These are phyloP conservation scores for Esteya vermicola DNA, from an alignment of 2,329 filamentous ascomycete genomes.

Conservation along the genomic window DNA sequence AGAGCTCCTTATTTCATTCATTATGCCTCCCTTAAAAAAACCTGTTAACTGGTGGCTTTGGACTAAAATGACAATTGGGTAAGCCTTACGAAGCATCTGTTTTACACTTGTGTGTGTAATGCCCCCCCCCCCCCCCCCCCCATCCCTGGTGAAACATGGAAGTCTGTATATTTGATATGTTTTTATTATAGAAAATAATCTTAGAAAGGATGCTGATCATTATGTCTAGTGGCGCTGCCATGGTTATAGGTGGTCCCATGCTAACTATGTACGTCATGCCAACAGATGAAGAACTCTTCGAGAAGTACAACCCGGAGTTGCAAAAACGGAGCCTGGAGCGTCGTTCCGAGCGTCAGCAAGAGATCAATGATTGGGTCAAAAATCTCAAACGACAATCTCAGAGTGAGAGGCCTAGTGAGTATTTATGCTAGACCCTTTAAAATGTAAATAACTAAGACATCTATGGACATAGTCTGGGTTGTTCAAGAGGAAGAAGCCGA, in stretches of 20 bases:
- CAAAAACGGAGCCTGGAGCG: constrained; percentile 75
- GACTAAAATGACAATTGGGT: constrained; percentile 61
- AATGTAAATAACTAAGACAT: too few species aligned
- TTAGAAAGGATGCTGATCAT: constrained; percentile 3
- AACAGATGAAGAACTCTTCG: constrained; percentile 82
- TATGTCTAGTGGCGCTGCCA: constrained; percentile 45
- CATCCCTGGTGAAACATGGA: too few species aligned
- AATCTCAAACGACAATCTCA: constrained; percentile 81
- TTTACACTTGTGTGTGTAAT: too few species aligned
- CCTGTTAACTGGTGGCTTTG: constrained; percentile 40
- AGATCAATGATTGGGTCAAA: constrained; percentile 78
- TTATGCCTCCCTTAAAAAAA: constrained; percentile 17
- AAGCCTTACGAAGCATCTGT: constrained; percentile 19
- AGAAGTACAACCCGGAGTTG: constrained; percentile 89
- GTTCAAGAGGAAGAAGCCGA: constrained; percentile 35
- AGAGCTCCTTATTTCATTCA: too few species aligned
- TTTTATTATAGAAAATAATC: too few species aligned
- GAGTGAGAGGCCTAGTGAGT: constrained; percentile 79
- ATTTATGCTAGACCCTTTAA: too few species aligned
- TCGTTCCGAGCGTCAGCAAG: constrained; percentile 59
- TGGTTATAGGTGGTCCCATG: constrained; percentile 74
- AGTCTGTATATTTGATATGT: too few species aligned
- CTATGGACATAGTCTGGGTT: constrained; percentile 39
- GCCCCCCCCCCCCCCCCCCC: too few species aligned
- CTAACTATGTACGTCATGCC: constrained; percentile 69